Evolutionary conservation across 2,329 filamentous ascomycete species (phyloP).

Genomic region (Alternaria arborescens): DNA sequence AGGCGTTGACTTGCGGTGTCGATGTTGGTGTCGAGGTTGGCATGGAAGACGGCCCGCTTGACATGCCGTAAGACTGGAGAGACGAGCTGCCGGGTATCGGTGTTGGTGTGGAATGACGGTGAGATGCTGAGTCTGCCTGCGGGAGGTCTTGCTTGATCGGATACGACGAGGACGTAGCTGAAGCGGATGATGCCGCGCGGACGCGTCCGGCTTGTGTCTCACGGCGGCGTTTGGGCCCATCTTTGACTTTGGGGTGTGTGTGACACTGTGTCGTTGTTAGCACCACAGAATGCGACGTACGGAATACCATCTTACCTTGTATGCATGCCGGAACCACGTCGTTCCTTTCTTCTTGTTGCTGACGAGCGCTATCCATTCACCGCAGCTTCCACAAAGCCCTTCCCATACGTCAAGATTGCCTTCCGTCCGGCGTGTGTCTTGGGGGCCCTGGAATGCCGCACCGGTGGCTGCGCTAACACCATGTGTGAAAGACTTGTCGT

Average conservation of each 20-base stretch:
- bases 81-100: constrained; percentile 35
- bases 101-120: constrained; percentile 45
- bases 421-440: constrained; percentile 77
- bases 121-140: constrained; percentile 29
- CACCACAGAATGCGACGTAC: constrained; percentile 20
- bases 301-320: constrained; percentile 68
- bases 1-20: constrained; percentile 29
- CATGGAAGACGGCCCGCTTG: constrained; percentile 23
- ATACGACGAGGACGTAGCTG: constrained; percentile 46
- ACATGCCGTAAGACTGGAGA: constrained; percentile 37
- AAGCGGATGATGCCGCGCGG: constrained; percentile 48
- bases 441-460: constrained; percentile 78
- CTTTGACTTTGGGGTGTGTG: constrained; percentile 55
- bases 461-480: constrained; percentile 85
- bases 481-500: constrained; percentile 90
- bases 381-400: constrained; percentile 78
- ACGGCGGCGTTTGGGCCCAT: constrained; percentile 53
- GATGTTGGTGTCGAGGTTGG: constrained; percentile 33
- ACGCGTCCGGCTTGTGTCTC: constrained; percentile 51
- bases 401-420: constrained; percentile 85
- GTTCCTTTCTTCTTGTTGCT: constrained; percentile 93
- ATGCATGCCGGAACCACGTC: constrained; percentile 88
- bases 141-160: constrained; percentile 42
- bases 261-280: constrained; percentile 50
- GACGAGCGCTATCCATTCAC: constrained; percentile 81